A percentile compares a stretch with the other conserved stretches of the same genome.
Evolutionary conservation across 208 protist species (phyloP).

Genomic region (Trypanosoma platydactyli): DNA sequence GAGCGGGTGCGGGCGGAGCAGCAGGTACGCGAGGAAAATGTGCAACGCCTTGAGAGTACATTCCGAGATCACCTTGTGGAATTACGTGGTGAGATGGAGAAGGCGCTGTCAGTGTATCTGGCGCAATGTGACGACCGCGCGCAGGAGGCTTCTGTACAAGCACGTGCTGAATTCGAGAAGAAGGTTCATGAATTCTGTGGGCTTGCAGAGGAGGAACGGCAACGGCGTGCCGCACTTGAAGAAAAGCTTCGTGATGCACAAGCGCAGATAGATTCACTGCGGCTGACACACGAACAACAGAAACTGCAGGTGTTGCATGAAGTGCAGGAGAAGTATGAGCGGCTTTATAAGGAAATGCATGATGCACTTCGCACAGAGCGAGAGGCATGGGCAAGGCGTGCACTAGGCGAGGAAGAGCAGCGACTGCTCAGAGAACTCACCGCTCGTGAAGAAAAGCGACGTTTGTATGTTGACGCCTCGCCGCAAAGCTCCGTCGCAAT

Average conservation of each 20-base stretch:
- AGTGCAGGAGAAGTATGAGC: constrained; percentile 31
- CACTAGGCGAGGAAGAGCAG: constrained; percentile 53
- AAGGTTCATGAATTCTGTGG: not conserved
- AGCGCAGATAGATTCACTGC: constrained; percentile 39
- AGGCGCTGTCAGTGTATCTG: constrained; percentile 20
- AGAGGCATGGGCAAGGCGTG: constrained; percentile 38
- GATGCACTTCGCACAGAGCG: constrained; percentile 32
- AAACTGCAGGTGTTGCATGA: constrained; percentile 38
- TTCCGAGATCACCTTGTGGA: constrained; percentile 28
- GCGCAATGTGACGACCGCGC: constrained; percentile 14
- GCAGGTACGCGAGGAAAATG: not conserved
- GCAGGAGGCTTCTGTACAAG: not conserved
- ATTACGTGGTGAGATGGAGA: constrained; percentile 25
- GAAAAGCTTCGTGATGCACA: constrained; percentile 25
- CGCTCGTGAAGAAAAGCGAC: constrained; percentile 20
- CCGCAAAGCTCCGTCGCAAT: not conserved
- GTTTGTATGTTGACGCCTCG: constrained; percentile 7
- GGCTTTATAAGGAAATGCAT: constrained; percentile 34
- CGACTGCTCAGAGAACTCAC: constrained; percentile 39
- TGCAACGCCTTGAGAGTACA: constrained; percentile 12
- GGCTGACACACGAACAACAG: constrained; percentile 40
- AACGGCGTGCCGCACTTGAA: constrained; percentile 14
- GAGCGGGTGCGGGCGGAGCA: constrained; percentile 1
- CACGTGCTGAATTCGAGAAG: constrained; percentile 16
- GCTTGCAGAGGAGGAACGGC: constrained; percentile 18